A percentile compares a stretch with the other conserved stretches of the same genome.
phyloP scores from a whole-genome alignment of 768 basidiomycete genomes.

The Rubroboletus satanas region DNA sequence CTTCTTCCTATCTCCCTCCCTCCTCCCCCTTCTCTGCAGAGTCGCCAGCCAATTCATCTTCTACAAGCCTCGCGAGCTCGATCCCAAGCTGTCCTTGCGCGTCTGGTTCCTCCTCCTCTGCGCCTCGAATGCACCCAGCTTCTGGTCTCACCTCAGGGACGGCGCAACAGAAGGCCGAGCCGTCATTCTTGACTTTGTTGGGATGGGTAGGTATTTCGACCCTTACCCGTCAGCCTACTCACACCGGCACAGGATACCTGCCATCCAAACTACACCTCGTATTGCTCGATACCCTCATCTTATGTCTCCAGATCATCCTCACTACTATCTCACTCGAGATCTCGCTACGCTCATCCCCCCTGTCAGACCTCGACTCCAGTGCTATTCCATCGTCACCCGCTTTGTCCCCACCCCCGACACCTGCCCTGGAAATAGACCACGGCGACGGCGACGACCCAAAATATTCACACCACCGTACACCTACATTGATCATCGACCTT shows the following conservation, averaged over 20 bases:
- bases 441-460: constrained; percentile 16
- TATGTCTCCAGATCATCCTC: constrained; percentile 63
- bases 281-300: constrained; percentile 62
- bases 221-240: constrained; percentile 3
- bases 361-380: constrained; percentile 40
- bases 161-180: constrained; percentile 55
- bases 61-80: constrained; percentile 63
- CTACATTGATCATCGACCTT: constrained; percentile 61
- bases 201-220: constrained; percentile 52
- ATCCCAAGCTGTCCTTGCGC: constrained; percentile 60
- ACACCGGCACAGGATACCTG: constrained; percentile 40
- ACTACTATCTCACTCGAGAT: constrained; percentile 66
- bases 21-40: constrained; percentile 41
- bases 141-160: constrained; percentile 59
- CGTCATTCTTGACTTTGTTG: constrained; percentile 74
- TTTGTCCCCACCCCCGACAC: constrained; percentile 16
- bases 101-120: constrained; percentile 61
- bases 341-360: constrained; percentile 38
- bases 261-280: constrained; percentile 69
- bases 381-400: constrained; percentile 27
- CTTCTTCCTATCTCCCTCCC: constrained; percentile 70
- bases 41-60: constrained; percentile 61
- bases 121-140: constrained; percentile 51
- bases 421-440: constrained; percentile 25
- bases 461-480: constrained; percentile 23